These are phyloP conservation scores for Zhuliangozyma blackwelliae DNA, from an alignment of 1,139 yeast genomes.

Conservation along the genomic window DNA sequence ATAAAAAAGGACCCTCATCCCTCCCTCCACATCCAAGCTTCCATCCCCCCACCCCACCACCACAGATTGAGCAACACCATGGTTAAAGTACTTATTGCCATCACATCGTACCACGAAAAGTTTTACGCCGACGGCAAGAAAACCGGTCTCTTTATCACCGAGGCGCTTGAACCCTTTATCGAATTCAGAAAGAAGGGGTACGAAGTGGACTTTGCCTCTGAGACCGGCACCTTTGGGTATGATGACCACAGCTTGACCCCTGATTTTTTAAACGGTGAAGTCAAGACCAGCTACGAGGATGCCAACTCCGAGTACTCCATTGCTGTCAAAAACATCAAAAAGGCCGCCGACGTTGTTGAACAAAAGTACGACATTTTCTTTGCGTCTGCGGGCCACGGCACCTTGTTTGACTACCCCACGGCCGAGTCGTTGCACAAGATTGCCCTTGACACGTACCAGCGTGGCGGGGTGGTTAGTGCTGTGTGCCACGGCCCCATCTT, in stretches of 20 bases:
- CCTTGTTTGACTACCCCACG: conserved; percentile 53
- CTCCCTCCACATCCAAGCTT: no score
- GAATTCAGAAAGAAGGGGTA: conserved; percentile 43
- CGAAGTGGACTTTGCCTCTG: conserved; percentile 54
- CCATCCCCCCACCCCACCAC: background rate
- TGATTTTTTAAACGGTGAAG: conserved; percentile 42
- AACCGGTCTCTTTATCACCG: conserved; percentile 54
- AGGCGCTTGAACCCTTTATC: conserved; percentile 55
- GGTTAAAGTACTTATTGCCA: conserved; percentile 44
- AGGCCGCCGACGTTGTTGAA: conserved; percentile 41
- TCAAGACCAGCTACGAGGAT: conserved; percentile 33
- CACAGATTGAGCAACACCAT: conserved; percentile 1
- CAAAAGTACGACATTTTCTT: conserved; percentile 50
- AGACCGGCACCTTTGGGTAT: conserved; percentile 50
- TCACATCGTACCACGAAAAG: conserved; percentile 45
- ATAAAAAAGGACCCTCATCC: no score
- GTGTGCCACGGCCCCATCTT: conserved; percentile 68
- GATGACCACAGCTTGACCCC: conserved; percentile 49
- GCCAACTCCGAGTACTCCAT: conserved; percentile 33
- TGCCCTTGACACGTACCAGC: conserved; percentile 42
- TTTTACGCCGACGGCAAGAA: conserved; percentile 53
- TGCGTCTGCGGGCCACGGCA: conserved; percentile 65
- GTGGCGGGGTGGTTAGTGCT: conserved; percentile 55
- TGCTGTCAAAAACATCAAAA: conserved; percentile 31
- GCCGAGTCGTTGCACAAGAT: conserved; percentile 44